Base-by-base conservation (phyloP, 1,284 basidiomycete genomes). In the Apiotrichum brassicae region DNA sequence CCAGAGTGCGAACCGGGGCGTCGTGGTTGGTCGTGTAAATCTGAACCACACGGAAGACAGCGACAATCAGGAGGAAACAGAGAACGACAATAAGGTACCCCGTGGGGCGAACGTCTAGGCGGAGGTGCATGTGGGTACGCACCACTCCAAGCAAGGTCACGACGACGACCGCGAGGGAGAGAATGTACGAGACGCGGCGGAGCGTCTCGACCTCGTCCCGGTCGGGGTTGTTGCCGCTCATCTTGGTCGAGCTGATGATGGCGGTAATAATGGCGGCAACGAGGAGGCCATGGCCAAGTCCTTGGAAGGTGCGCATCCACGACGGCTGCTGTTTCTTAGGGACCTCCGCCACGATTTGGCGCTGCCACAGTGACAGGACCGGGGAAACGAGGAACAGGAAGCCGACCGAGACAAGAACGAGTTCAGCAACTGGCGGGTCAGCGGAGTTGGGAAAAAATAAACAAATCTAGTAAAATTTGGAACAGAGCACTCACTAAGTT, bases 381-480 rank as follows among this genome's bases (percentile, higher is more conserved):
- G 65, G 63, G 13, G 59, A 63, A 53, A 67, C 57, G 33, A 67
- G 50, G 55, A 67, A 62, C 18, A 64, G 49, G 49, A 49, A 59
- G 4, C 61, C 59, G 41, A 65, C 43, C 3, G 64, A 64, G 3
- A 64, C 54, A 23, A 65, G 45, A 19, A 64, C 56, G 8, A 63
- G 56, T 42, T 66, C 65, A 46, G 58, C 65, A 46, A 62, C 61
- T 64, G 41, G n/a, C 14, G 28, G 9, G 28, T 30, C 14, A 30
- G 28, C 28, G 14, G 28, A 30, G n/a, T n/a, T n/a, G n/a, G n/a
- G n/a, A n/a, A n/a, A n/a, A n/a, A 8, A 14, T 30, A 30, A 30
- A 30, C 28, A 30, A 14, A 30, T 8, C 28, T 30, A 30, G 14
- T 30, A 6, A 19, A 26, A 18, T 30, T 20, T 23, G 40, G 5